Evolutionary conservation across 2,329 filamentous ascomycete genomes (phyloP), one percentile per base, ranked within the genome.

Genomic region (Pseudogymnoascus sp.): DNA sequence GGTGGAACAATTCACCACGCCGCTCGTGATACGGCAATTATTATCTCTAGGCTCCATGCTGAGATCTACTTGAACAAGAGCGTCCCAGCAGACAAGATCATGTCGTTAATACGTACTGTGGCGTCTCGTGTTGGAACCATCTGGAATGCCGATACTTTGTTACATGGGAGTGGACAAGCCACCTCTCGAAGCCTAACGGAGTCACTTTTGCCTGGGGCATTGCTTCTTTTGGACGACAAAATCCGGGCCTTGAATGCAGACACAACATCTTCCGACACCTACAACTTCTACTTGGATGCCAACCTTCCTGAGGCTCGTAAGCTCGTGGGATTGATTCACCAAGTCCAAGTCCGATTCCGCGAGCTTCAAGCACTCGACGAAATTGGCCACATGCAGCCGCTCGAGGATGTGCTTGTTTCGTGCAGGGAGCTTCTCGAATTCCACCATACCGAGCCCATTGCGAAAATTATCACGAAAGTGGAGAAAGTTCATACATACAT

Each of bases 261-360:
- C 1, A 67, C 74, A 5, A 75, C 76, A 4, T 70, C 77, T 2
- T 68, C 75, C 0, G 74, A 74, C 33, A 73, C 78, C 25, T 95
- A 93, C 78, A 96, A 96, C 75, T 97, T 99, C 73, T 99, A 99
- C 74, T 87, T 84, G 0, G 88, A 96, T 69, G 74, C 87, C 2
- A 95, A 97, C 69, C 77, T 93, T 10, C 73, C 78, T 1, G 91
- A 97, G 75, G 86, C 86, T 8, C 86, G 88, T 64, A 89, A 86
- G 64, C 80, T 97, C 3, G 85, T 94, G 27, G 76, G 74, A 0
- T 77, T 97, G 7, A 79, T 91, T 9, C 81, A 86, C 68, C 84
- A 85, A 59, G 84, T 93, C 51, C 86, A 89, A 70, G 72, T 77
- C 55, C 85, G 89, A 13, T 96, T 97, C 76, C 80, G 81, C 17